A percentile compares a stretch with the other conserved stretches of the same genome.
phyloP scores from a whole-genome alignment of 352 stramenopile species.

The Thalassiosira hispida region DNA sequence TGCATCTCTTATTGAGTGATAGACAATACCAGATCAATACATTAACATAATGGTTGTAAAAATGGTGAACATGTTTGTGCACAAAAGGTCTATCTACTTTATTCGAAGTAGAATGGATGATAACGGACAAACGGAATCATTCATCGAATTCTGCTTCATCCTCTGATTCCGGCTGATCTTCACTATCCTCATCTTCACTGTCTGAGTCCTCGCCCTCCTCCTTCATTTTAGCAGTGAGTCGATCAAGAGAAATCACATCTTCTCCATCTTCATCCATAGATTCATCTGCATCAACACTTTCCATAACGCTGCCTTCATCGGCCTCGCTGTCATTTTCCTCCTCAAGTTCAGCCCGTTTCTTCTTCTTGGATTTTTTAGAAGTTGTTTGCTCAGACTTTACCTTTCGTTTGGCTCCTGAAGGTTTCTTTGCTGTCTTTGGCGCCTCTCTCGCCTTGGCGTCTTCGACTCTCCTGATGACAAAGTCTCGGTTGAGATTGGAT shows the following conservation, averaged over 20 bases:
- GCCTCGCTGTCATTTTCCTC: conserved; percentile 9
- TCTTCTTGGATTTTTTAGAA: conserved; percentile 20
- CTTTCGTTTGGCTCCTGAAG: conserved; percentile 28
- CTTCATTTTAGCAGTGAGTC: conserved; percentile 34
- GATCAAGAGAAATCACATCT: conserved; percentile 28
- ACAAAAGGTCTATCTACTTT: too few species aligned
- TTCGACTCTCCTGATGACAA: conserved; percentile 38
- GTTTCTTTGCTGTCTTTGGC: conserved; percentile 35
- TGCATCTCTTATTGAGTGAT: too few species aligned
- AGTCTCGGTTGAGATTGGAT: conserved; percentile 38
- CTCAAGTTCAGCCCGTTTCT: conserved; percentile 28
- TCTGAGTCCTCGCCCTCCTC: conserved; percentile 26
- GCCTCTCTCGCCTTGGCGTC: conserved; percentile 45
- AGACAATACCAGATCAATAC: too few species aligned
- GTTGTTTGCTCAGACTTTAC: conserved; percentile 21
- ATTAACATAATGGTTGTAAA: too few species aligned
- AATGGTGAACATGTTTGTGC: too few species aligned
- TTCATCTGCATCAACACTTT: conserved; percentile 29
- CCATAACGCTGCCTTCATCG: conserved; percentile 11
- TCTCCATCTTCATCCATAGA: conserved; percentile 26
- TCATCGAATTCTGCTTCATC: conserved; percentile 42
- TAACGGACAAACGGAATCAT: conserved; percentile 7
- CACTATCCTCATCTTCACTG: conserved; percentile 26
- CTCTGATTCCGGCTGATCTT: conserved; percentile 37
- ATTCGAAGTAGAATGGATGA: too few species aligned